These are phyloP conservation scores for Nicotiana noctiflora DNA, from an alignment of 257 asterid species.

Conservation along the genomic window DNA sequence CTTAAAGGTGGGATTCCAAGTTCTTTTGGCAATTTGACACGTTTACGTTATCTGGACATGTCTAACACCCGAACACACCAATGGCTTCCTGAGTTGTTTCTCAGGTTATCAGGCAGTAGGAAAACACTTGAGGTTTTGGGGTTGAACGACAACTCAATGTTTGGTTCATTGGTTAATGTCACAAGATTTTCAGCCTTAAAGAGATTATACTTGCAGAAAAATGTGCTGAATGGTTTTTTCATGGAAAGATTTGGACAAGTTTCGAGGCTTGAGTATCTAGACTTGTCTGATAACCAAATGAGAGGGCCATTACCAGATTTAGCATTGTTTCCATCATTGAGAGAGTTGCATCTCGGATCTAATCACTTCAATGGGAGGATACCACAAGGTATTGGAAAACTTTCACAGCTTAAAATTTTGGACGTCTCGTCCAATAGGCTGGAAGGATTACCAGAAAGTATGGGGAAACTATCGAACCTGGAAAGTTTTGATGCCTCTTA, in stretches of 20 bases:
- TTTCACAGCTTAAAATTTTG: constrained; percentile 1
- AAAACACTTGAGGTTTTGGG: not conserved
- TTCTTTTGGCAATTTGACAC: constrained; percentile 9
- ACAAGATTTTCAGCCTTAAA: constrained; percentile 15
- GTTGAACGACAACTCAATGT: constrained; percentile 9
- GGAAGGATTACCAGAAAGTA: constrained; percentile 8
- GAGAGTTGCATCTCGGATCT: not conserved
- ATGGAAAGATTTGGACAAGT: not conserved
- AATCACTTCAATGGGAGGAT: constrained; percentile 15
- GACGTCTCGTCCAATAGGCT: not conserved
- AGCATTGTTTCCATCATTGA: not conserved
- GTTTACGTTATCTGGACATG: not conserved
- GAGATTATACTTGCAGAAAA: not conserved
- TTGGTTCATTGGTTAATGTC: constrained; percentile 3
- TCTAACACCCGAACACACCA: not conserved
- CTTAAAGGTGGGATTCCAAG: not conserved
- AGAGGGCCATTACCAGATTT: not conserved
- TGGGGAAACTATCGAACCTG: constrained; percentile 13
- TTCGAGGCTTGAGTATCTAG: not conserved
- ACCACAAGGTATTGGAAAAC: not conserved
- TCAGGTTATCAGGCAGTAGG: not conserved
- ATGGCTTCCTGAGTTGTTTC: constrained; percentile 3
- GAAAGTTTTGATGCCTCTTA: not conserved
- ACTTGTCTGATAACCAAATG: constrained; percentile 12
- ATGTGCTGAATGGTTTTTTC: not conserved